Evolutionary conservation across 2,329 filamentous ascomycete species (phyloP).

Genomic region (Diaporthe batatas): DNA sequence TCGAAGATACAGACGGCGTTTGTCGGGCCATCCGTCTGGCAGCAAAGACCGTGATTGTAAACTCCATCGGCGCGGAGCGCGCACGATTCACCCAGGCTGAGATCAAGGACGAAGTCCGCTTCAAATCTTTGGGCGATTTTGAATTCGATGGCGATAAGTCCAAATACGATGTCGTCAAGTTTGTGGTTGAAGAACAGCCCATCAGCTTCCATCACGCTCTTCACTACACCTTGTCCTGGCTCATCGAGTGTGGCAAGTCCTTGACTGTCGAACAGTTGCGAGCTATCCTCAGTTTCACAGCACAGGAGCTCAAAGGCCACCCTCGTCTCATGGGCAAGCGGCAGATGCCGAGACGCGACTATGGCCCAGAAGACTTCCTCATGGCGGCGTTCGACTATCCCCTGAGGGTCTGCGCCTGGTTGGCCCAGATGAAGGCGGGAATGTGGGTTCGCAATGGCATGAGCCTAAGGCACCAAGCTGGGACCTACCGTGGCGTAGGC

Average conservation of each 20-base stretch:
- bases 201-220: conserved; percentile 98
- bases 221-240: conserved; percentile 96
- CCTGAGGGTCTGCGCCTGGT: conserved; percentile 92
- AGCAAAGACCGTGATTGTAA: conserved; percentile 86
- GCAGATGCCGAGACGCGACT: conserved; percentile 68
- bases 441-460: conserved; percentile 99
- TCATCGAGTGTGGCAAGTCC: conserved; percentile 88
- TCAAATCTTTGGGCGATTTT: conserved; percentile 82
- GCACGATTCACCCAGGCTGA: conserved; percentile 87
- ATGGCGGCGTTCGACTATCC: conserved; percentile 94
- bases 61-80: conserved; percentile 90
- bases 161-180: conserved; percentile 81
- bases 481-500: conserved; percentile 89
- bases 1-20: conserved; percentile 76
- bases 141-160: conserved; percentile 77
- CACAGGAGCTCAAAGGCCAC: conserved; percentile 76
- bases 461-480: conserved; percentile 93
- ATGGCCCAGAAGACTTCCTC: conserved; percentile 80
- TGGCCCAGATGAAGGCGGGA: conserved; percentile 96
- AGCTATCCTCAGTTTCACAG: conserved; percentile 78
- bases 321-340: conserved; percentile 73
- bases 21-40: conserved; percentile 78
- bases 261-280: conserved; percentile 77
- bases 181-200: conserved; percentile 87
- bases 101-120: conserved; percentile 86